Conservation (phyloP, 768 basidiomycete genomes). For the Leccinum olivaceopallidum region DNA sequence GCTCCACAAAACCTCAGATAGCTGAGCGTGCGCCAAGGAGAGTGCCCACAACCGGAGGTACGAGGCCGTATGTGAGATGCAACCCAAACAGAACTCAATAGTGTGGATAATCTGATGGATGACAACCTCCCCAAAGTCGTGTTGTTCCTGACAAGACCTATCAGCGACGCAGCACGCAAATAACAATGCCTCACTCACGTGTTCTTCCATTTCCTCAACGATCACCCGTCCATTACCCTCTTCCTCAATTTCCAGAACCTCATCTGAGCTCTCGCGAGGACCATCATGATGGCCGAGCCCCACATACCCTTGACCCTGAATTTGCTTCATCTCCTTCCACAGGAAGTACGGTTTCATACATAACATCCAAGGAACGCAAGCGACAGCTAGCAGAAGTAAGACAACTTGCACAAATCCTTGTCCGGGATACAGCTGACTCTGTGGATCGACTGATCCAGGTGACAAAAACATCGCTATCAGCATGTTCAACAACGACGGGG, state of each 20-base stretch:
- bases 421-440: conserved; percentile 77
- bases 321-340: conserved; percentile 87
- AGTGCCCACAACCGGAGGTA: conserved; percentile 96
- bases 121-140: conserved; percentile 92
- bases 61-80: conserved; percentile 96
- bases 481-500: conserved; percentile 94
- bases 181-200: conserved; percentile 49
- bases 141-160: conserved; percentile 56
- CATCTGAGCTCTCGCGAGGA: conserved; percentile 55
- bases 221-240: conserved; percentile 77
- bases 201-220: conserved; percentile 71
- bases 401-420: conserved; percentile 84
- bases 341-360: conserved; percentile 88
- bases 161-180: conserved; percentile 9
- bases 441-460: conserved; percentile 75
- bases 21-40: conserved; percentile 95
- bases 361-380: conserved; percentile 96
- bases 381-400: conserved; percentile 70
- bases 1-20: conserved; percentile 89
- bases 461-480: conserved; percentile 95
- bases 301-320: conserved; percentile 82
- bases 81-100: conserved; percentile 98
- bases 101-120: conserved; percentile 99
- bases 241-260: conserved; percentile 72
- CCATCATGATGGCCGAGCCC: conserved; percentile 63